These are phyloP conservation scores for Chlamydomonas sp. DNA, from an alignment of 139 green algal genomes.

Conservation along the genomic window DNA sequence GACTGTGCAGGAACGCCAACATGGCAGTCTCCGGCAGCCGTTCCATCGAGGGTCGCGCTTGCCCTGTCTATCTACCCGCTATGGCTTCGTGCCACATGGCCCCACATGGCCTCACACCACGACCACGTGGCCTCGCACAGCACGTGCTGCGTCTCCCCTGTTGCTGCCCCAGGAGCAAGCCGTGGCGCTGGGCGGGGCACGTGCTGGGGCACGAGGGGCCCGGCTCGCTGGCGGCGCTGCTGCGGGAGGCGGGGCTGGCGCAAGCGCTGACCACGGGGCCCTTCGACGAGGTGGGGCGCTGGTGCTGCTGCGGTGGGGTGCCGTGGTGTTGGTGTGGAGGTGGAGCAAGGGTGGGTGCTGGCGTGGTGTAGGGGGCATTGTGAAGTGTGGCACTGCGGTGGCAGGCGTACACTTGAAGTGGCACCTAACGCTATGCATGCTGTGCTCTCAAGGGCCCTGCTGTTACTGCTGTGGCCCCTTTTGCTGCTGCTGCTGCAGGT, in stretches of 20 bases:
- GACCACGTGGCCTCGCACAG: background rate
- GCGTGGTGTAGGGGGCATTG: no score
- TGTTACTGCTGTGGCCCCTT: no score
- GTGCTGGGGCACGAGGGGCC: constrained; percentile 60
- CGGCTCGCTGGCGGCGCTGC: constrained; percentile 48
- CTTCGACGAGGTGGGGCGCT: constrained; percentile 20
- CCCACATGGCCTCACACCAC: background rate
- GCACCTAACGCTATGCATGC: no score
- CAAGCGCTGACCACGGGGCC: constrained; percentile 24
- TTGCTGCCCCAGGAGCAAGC: constrained; percentile 41
- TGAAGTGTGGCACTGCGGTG: no score
- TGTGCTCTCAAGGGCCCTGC: no score
- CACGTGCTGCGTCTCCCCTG: background rate
- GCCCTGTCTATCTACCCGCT: no score
- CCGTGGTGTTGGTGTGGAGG: background rate
- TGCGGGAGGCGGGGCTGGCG: constrained; percentile 57
- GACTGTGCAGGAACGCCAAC: no score
- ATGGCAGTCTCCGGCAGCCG: no score
- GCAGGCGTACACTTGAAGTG: no score
- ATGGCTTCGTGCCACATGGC: no score
- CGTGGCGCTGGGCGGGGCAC: constrained; percentile 60
- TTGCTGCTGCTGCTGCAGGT: background rate
- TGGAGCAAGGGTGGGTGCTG: no score
- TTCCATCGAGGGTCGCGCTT: background rate
- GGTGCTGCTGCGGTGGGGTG: constrained; percentile 6